Base-by-base conservation (phyloP, 257 asterid genomes). In the Fraxinus cuspidata region DNA sequence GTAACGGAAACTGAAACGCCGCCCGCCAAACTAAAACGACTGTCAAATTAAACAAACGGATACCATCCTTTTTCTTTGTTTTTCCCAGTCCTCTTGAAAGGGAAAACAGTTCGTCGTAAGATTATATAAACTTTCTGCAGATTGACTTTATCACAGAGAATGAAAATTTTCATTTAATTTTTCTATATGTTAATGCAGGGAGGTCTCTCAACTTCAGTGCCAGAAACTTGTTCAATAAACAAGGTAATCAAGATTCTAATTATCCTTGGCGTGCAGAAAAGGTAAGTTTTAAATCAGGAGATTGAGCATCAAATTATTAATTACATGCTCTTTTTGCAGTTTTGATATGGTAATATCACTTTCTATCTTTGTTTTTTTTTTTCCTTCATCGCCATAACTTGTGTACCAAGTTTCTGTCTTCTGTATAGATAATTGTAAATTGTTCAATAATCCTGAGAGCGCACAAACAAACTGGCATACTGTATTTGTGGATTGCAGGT, bases 371-470 rank as follows among this genome's bases (percentile, higher is more conserved):
- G 2, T 6, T 4, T 25, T 38, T 35, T 3, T n/a, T 0, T 13
- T 63, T 38, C 8, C n/a, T n/a, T 15, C 7, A 23, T 23, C 10
- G 13, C 76, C 34, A 31, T 40, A 72, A 18, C 74, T 79, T 79
- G 74, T 76, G 7, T 11, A 0, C 82, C 82, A 79, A 79, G 82
- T 72, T 7, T 73, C 12, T 44, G 38, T 77, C 19, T 28, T 23
- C 44, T 68, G 35, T 58, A n/a, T 58, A 51, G 6, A 19, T 53
- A 53, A 2, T 6, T 15, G 64, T 53, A 16, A 16, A 49, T 53
- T n/a, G 21, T 6, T 19, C 60, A 15, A 4, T 53, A 53, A 53
- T 25, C 64, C 64, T 53, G 23, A 53, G 0, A 53, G 64, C 21
- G 64, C 21, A 53, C 64, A 19, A 19, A 53, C 27, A 19, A 19